phyloP scores from a whole-genome alignment of 1,139 yeast genomes.

The Magnusiomyces magnusii region DNA sequence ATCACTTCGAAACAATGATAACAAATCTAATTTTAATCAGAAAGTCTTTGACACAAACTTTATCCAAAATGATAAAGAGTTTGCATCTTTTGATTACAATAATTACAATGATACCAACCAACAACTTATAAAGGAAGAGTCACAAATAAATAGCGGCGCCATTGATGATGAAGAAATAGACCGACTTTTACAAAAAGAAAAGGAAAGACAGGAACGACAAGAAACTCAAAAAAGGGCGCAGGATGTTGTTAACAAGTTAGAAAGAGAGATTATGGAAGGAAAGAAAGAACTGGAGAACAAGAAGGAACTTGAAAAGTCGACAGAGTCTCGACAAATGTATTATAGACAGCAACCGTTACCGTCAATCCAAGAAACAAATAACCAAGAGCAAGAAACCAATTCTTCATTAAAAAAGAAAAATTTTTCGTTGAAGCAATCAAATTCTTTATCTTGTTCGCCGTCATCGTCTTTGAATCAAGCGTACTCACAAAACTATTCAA shows the following conservation, averaged over 20 bases:
- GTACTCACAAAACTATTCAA: too few species aligned
- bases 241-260: background rate
- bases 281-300: background rate
- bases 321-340: background rate
- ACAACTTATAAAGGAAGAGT: background rate
- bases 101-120: background rate
- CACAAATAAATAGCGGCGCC: background rate
- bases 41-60: background rate
- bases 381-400: background rate
- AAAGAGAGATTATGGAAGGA: background rate
- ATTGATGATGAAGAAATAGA: background rate
- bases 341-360: background rate
- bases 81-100: background rate
- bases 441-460: background rate
- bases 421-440: too few species aligned
- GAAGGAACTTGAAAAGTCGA: background rate
- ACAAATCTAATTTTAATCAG: background rate
- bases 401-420: too few species aligned
- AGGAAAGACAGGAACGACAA: background rate
- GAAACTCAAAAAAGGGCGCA: background rate
- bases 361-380: background rate
- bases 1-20: background rate
- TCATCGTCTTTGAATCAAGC: background rate
- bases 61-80: background rate
- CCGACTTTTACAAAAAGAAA: background rate